A percentile compares a stretch with the other conserved stretches of the same genome.
These are phyloP conservation scores for Yamadazyma membranifaciens DNA, from an alignment of 1,139 yeast genomes.

Conservation along the genomic window DNA sequence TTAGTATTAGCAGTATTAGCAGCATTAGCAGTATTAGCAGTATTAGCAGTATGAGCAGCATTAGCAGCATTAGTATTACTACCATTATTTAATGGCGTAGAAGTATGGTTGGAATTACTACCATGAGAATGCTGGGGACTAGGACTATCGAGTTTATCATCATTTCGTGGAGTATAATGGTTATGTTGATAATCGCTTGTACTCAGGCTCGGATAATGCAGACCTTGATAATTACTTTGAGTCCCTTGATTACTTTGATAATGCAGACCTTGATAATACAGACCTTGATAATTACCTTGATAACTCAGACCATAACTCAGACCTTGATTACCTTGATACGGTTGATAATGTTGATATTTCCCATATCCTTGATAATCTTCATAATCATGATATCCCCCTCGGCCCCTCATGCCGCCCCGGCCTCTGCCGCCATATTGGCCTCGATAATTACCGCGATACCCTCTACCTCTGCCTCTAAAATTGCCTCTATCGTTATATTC, in stretches of 20 bases:
- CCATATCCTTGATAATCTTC: constrained; percentile 1
- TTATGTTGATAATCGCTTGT: neutral
- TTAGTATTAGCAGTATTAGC: neutral
- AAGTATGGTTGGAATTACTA: too few relatives aligned
- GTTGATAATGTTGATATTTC: constrained; percentile 1
- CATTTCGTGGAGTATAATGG: neutral
- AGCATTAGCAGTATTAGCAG: neutral
- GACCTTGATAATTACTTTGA: neutral
- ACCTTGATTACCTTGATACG: constrained; percentile 1
- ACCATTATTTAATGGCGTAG: too few relatives aligned
- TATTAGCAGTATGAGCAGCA: neutral
- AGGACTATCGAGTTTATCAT: too few relatives aligned
- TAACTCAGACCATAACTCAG: neutral
- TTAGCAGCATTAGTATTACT: neutral
- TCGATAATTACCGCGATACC: constrained; percentile 10
- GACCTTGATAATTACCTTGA: neutral
- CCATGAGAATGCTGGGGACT: too few relatives aligned
- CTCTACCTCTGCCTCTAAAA: constrained; percentile 10
- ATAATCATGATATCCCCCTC: constrained; percentile 1
- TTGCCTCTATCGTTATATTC: constrained; percentile 5
- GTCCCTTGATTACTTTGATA: constrained; percentile 1
- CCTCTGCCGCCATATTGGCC: constrained; percentile 5
- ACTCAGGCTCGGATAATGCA: too few relatives aligned
- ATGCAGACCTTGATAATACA: too few relatives aligned
- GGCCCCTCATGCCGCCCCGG: neutral